Conservation (phyloP, 305 asterid species). For the Fraxinus sp. region DNA sequence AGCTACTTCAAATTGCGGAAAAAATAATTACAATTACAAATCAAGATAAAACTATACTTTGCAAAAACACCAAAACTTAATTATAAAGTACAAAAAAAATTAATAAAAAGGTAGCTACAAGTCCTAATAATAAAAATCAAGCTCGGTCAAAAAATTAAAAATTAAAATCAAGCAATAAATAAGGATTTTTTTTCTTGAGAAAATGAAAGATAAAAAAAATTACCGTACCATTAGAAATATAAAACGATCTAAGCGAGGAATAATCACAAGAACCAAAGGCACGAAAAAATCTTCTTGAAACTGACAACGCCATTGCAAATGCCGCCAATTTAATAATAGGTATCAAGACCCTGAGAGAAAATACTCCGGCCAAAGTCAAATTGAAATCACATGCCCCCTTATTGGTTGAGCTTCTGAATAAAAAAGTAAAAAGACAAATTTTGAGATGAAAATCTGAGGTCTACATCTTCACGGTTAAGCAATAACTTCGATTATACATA, state of each 20-base stretch:
- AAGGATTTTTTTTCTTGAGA: neutral
- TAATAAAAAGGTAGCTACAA: neutral
- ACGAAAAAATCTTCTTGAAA: slow-evolving; percentile 58
- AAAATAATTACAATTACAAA: neutral
- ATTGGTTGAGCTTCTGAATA: neutral
- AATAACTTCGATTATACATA: neutral
- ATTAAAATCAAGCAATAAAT: neutral
- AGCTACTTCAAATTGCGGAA: slow-evolving; percentile 26
- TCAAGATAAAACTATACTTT: neutral
- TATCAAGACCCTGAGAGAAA: slow-evolving; percentile 7
- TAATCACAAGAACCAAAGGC: slow-evolving; percentile 35
- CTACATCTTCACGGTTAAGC: neutral
- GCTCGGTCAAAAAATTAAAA: neutral
- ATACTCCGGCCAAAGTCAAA: slow-evolving; percentile 23
- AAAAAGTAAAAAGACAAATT: neutral
- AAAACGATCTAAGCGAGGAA: slow-evolving; percentile 29
- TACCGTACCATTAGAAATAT: slow-evolving; percentile 38
- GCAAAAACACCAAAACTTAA: neutral
- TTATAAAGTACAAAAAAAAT: neutral
- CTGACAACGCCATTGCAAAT: slow-evolving; percentile 50
- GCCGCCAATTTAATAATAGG: slow-evolving; percentile 7
- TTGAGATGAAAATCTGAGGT: neutral
- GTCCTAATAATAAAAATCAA: neutral
- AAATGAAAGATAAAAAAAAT: neutral
- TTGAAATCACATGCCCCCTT: neutral